Evolutionary conservation across 495 filamentous ascomycete genomes (phyloP).

Genomic region (Talaromyces nanjingensis): DNA sequence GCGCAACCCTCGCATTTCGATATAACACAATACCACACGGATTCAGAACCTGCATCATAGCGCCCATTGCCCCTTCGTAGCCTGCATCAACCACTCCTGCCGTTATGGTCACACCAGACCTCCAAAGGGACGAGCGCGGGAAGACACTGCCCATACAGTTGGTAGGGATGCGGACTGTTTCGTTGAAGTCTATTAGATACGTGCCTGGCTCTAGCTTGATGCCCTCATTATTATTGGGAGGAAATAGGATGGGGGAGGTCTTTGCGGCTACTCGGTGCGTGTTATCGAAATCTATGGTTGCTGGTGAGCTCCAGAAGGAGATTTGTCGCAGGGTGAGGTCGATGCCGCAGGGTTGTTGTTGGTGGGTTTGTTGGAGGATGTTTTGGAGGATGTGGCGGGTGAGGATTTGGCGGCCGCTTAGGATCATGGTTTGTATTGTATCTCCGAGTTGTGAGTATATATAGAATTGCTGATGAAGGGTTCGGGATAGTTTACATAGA

Average conservation of each 20-base stretch:
- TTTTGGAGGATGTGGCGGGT: slow-evolving; percentile 22
- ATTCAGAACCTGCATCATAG: slow-evolving; percentile 36
- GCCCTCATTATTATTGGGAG: neutral
- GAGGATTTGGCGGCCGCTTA: slow-evolving; percentile 19
- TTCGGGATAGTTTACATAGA: too few species aligned
- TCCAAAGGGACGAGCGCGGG: slow-evolving; percentile 30
- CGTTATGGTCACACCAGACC: slow-evolving; percentile 28
- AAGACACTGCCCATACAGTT: slow-evolving; percentile 35
- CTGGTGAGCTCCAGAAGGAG: slow-evolving; percentile 28
- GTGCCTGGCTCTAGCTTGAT: slow-evolving; percentile 24
- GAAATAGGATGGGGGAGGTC: slow-evolving; percentile 19
- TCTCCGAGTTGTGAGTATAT: neutral
- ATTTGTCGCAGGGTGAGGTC: slow-evolving; percentile 33
- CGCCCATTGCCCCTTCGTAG: slow-evolving; percentile 40
- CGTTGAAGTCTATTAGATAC: slow-evolving; percentile 43
- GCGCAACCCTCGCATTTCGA: slow-evolving; percentile 24
- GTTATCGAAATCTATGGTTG: slow-evolving; percentile 39
- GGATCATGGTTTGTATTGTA: slow-evolving; percentile 14
- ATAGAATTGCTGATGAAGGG: too few species aligned
- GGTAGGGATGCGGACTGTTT: slow-evolving; percentile 31
- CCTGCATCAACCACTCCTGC: slow-evolving; percentile 41
- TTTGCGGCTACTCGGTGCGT: slow-evolving; percentile 24
- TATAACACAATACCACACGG: slow-evolving; percentile 25
- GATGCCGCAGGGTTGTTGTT: slow-evolving; percentile 38
- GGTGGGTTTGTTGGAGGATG: slow-evolving; percentile 19